phyloP scores from a whole-genome alignment of 2,329 filamentous ascomycete species.

The Pyrenophora seminiperda region DNA sequence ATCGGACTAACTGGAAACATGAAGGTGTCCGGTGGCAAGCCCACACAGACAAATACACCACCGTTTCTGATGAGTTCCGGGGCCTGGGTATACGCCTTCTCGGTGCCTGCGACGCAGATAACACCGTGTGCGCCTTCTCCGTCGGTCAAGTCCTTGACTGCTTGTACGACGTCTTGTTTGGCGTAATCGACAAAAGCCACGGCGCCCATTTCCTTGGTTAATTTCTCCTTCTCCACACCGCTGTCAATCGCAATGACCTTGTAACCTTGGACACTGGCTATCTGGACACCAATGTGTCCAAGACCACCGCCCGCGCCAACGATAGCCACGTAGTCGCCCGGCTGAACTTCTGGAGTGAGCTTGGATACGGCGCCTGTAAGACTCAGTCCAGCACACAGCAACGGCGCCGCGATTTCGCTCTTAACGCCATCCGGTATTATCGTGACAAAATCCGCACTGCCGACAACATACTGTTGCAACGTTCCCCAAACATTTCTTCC shows the following conservation, averaged over 20 bases:
- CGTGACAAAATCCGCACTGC: conserved; percentile 40
- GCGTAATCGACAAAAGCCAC: conserved; percentile 78
- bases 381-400: conserved; percentile 51
- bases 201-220: conserved; percentile 73
- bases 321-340: conserved; percentile 78
- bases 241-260: conserved; percentile 81
- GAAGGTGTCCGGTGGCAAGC: conserved; percentile 52
- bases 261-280: conserved; percentile 82
- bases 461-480: conserved; percentile 45
- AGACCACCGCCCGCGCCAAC: conserved; percentile 85
- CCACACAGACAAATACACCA: conserved; percentile 56
- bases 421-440: conserved; percentile 45
- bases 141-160: conserved; percentile 49
- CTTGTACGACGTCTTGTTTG: conserved; percentile 52
- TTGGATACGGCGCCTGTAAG: conserved; percentile 85
- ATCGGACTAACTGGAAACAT: conserved; percentile 54
- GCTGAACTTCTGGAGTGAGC: conserved; percentile 72
- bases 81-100: conserved; percentile 53
- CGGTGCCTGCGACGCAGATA: conserved; percentile 55
- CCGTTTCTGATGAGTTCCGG: conserved; percentile 52
- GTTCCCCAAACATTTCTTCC: conserved; percentile 47
- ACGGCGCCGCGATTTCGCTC: conserved; percentile 45
- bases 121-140: conserved; percentile 54
- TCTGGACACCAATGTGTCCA: conserved; percentile 79
- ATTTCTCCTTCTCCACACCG: conserved; percentile 76